Evolutionary conservation across 805 yeast genomes (phyloP).

Genomic region (Metschnikowia cerradonensis): DNA sequence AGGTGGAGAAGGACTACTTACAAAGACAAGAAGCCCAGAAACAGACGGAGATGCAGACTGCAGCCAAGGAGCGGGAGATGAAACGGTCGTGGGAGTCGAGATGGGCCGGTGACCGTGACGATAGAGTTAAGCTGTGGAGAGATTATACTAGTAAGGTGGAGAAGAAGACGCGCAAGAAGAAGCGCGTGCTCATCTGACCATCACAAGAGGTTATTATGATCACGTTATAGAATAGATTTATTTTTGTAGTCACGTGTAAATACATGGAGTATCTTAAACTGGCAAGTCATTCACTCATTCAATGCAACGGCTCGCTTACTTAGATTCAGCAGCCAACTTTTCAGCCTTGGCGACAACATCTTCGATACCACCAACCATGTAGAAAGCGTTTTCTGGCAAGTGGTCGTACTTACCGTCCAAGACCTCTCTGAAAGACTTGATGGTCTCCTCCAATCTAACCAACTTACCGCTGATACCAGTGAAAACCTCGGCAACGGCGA

Average conservation of each 20-base stretch:
- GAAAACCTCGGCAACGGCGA: constrained; percentile 99
- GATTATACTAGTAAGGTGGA: constrained; percentile 40
- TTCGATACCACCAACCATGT: constrained; percentile 99
- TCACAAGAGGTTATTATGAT: background rate
- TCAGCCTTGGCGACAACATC: constrained; percentile 99
- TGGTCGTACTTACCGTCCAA: constrained; percentile 98
- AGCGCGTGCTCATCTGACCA: constrained; percentile 25
- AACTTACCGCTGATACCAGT: constrained; percentile 99
- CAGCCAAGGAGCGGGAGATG: constrained; percentile 28
- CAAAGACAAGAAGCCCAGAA: constrained; percentile 27
- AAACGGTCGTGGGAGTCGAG: constrained; percentile 33
- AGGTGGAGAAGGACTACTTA: constrained; percentile 23
- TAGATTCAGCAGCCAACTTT: constrained; percentile 92
- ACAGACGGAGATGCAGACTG: constrained; percentile 28
- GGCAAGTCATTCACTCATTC: constrained; percentile 21
- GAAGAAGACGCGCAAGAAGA: constrained; percentile 44
- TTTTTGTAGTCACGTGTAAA: constrained; percentile 17
- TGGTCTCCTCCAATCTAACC: constrained; percentile 94
- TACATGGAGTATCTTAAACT: constrained; percentile 16
- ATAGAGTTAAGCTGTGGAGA: constrained; percentile 60
- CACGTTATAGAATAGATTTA: constrained; percentile 15
- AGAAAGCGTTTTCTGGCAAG: constrained; percentile 99
- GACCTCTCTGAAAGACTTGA: constrained; percentile 92
- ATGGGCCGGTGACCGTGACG: constrained; percentile 63
- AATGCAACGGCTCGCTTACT: constrained; percentile 39